Evolutionary conservation across 371 early-diverging fungal genomes (phyloP).

Genomic region (Haplosporangium sp.): DNA sequence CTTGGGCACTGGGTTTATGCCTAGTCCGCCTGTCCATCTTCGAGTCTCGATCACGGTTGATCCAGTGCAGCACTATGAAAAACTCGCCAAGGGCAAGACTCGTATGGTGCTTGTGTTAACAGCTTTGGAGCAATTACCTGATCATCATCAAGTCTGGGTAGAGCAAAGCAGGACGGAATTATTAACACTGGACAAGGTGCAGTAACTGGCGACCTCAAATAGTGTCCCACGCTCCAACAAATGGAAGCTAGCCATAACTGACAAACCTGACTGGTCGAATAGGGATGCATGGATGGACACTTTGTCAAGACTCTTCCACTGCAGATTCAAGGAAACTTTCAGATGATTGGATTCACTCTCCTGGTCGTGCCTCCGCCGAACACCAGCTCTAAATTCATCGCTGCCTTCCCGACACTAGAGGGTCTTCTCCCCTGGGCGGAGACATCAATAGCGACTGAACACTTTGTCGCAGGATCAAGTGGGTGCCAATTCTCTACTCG

Average conservation of each 20-base stretch:
- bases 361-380: slow-evolving; percentile 33
- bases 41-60: slow-evolving; percentile 40
- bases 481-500: slow-evolving; percentile 14
- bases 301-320: slow-evolving; percentile 43
- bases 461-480: slow-evolving; percentile 17
- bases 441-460: slow-evolving; percentile 46
- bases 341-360: slow-evolving; percentile 47
- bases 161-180: slow-evolving; percentile 51
- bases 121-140: slow-evolving; percentile 30
- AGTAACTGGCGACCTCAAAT: not conserved
- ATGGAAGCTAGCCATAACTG: no score
- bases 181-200: slow-evolving; percentile 36
- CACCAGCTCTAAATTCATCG: slow-evolving; percentile 18
- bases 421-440: slow-evolving; percentile 53
- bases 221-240: no score
- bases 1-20: not conserved
- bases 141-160: slow-evolving; percentile 29
- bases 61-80: slow-evolving; percentile 33
- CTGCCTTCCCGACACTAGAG: slow-evolving; percentile 35
- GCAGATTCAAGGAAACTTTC: slow-evolving; percentile 34
- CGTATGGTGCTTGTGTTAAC: slow-evolving; percentile 45
- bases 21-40: slow-evolving; percentile 26
- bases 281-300: slow-evolving; percentile 34
- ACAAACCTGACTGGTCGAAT: no score
- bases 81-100: slow-evolving; percentile 26